A percentile compares a stretch with the other conserved stretches of the same genome.
These are phyloP conservation scores for Lathyrus aphaca DNA, from an alignment of 306 rosid genomes.

Conservation along the genomic window DNA sequence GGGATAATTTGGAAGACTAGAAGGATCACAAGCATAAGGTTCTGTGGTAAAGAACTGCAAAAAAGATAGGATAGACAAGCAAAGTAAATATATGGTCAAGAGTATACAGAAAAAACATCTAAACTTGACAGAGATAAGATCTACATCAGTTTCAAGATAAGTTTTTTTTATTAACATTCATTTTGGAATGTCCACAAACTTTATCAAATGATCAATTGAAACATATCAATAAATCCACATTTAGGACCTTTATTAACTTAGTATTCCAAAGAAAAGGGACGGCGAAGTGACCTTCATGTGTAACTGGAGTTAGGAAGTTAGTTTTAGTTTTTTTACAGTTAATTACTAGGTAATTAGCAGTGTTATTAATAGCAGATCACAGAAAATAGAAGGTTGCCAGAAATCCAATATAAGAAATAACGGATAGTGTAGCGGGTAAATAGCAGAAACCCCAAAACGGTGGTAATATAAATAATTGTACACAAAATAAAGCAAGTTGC, in stretches of 20 bases:
- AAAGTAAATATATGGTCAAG: constrained; percentile 17
- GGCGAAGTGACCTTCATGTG: constrained; percentile 14
- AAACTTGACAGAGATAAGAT: constrained; percentile 32
- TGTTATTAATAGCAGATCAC: background rate
- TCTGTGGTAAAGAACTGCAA: constrained; percentile 85
- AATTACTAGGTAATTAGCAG: background rate
- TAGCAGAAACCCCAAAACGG: background rate
- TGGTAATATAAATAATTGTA: no score
- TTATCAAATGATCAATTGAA: constrained; percentile 26
- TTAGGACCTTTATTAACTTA: constrained; percentile 7
- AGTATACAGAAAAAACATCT: constrained; percentile 27
- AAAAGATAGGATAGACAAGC: constrained; percentile 37
- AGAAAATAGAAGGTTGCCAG: background rate
- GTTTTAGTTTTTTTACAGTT: background rate
- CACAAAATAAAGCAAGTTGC: background rate
- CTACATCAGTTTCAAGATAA: constrained; percentile 33
- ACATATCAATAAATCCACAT: constrained; percentile 25
- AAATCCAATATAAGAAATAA: background rate
- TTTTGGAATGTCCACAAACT: constrained; percentile 21
- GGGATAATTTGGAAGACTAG: constrained; percentile 89
- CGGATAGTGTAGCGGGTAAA: background rate
- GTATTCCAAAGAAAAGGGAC: constrained; percentile 16
- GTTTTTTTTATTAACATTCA: constrained; percentile 23
- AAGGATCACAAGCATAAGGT: constrained; percentile 90
- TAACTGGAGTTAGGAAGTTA: background rate